Evolutionary conservation across 1,284 basidiomycete genomes (phyloP), one percentile per base, ranked within the genome.

Genomic region (Exobasidium cylindrosporum): DNA sequence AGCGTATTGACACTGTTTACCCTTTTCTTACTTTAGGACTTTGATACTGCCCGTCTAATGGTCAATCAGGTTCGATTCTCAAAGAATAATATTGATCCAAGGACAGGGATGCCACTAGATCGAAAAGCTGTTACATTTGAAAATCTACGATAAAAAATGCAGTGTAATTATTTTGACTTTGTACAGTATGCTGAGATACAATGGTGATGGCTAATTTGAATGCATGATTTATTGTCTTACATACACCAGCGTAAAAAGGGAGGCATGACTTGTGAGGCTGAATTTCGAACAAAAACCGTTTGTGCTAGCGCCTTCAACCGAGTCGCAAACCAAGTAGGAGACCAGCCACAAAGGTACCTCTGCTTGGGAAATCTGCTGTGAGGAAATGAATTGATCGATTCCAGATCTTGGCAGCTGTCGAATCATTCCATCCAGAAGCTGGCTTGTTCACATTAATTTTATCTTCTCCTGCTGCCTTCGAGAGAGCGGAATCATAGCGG

Each of bases 281-380:
- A n/a, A n/a, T n/a, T n/a, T n/a, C n/a, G n/a, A 11, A 24, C 10
- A 10, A 24, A 50, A 21, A 50, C 7, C 23, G 47, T 24, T 10
- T 24, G 47, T 21, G n/a, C n/a, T n/a, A n/a, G n/a, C 30, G 31
- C 24, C 31, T 53, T 75, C 79, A 84, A 59, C 84, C 84, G 7
- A 84, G 68, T 52, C 84, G 80, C 57, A 84, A 58, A 62, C 84
- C 84, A 1, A 84, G 77, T 2, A 80, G 74, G 17, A 84, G 74
- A 59, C 84, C 84, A 24, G 83, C 84, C 40, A 84, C 54, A 72
- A 84, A 84, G n/a, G 82, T 83, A 0, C 83, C 83, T 54, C 84
- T 74, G 64, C 83, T 89, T 77, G 93, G 93, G 83, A 97, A 97
- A 80, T 96, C 90, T 26, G 91, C 89, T 0, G 90, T 91, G 76